Base-by-base conservation (phyloP, 2,329 filamentous ascomycete species). In the Hymenotorrendiella dingleyae region DNA sequence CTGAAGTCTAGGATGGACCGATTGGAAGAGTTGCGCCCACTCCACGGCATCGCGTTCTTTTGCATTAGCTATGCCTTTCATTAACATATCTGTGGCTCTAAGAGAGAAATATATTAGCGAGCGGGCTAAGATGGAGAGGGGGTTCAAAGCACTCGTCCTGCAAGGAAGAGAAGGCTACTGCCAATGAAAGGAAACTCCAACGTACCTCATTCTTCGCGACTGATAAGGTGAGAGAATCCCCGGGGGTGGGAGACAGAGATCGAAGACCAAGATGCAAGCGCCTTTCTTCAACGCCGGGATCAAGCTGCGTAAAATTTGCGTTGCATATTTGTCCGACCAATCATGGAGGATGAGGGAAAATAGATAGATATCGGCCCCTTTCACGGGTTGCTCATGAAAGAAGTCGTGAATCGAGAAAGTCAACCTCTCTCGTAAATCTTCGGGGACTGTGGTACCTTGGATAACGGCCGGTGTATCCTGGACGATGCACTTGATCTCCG, bases 11-110 rank as follows among this genome's bases (percentile, higher is more conserved):
- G 37, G 28, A 44, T 57, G 55, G 3, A 52, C 54, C 16, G 42
- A 41, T 20, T 28, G 42, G 14, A 64, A 51, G 17, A 64, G 33
- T 1, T 46, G 37, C 23, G 41, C 53, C 58, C 59, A 64, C n/a
- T 62, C 60, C 2, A 47, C 52, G 21, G 57, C 24, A 17, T 58
- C 57, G 19, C 62, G 46, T 39, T 65, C 62, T 19, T 38, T 37
- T n/a, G 40, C 40, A 20, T 43, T 43, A 14, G 72, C 72, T 8
- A 74, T 52, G 4, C 66, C 65, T 67, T 74, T 69, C 65, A 76
- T 68, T 30, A 68, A 62, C 47, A 77, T 42, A 55, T 76, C 72
- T 11, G 66, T 72, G 43, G 54, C 76, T 71, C 14, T 67, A 23
- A 20, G 28, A 17, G 19, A 36, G 23, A 36, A 23, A n/a, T 10